phyloP scores from a whole-genome alignment of 2,329 filamentous ascomycete species.

The Stagonosporopsis rhizophila region DNA sequence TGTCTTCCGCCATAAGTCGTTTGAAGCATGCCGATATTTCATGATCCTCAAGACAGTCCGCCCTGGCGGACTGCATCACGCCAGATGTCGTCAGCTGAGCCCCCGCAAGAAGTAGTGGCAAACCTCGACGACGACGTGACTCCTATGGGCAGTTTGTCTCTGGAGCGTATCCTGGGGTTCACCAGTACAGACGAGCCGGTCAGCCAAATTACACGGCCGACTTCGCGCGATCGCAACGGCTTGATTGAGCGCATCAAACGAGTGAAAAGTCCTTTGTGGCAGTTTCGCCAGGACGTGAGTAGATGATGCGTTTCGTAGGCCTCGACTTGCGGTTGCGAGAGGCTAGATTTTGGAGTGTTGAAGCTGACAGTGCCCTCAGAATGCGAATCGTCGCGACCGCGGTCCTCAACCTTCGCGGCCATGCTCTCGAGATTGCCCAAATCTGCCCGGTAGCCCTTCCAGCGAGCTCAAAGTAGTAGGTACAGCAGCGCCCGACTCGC shows the following conservation, averaged over 20 bases:
- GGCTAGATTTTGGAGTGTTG: not conserved
- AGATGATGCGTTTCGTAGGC: not conserved
- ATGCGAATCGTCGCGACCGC: conserved; percentile 19
- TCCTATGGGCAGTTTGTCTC: conserved; percentile 16
- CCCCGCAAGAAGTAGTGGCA: conserved; percentile 26
- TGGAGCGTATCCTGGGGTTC: conserved; percentile 10
- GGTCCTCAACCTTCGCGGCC: conserved; percentile 28
- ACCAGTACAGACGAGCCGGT: conserved; percentile 24
- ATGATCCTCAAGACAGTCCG: conserved; percentile 44
- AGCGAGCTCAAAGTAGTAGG: conserved; percentile 47
- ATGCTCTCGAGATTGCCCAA: conserved; percentile 37
- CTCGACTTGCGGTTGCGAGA: not conserved
- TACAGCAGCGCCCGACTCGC: conserved; percentile 35
- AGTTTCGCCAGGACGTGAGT: conserved; percentile 62
- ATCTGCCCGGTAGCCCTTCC: conserved; percentile 45
- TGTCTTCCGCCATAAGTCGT: conserved; percentile 22
- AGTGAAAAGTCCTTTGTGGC: conserved; percentile 77
- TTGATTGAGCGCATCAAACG: conserved; percentile 86
- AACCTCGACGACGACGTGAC: conserved; percentile 16
- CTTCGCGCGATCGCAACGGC: conserved; percentile 68
- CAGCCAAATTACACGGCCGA: conserved; percentile 32
- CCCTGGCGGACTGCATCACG: conserved; percentile 28
- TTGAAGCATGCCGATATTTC: conserved; percentile 50
- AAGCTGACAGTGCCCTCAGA: conserved; percentile 32
- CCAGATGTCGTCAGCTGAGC: conserved; percentile 23